A percentile compares a stretch with the other conserved stretches of the same genome.
Conservation (phyloP, 768 basidiomycete genomes). For the Termitomyces sp. region DNA sequence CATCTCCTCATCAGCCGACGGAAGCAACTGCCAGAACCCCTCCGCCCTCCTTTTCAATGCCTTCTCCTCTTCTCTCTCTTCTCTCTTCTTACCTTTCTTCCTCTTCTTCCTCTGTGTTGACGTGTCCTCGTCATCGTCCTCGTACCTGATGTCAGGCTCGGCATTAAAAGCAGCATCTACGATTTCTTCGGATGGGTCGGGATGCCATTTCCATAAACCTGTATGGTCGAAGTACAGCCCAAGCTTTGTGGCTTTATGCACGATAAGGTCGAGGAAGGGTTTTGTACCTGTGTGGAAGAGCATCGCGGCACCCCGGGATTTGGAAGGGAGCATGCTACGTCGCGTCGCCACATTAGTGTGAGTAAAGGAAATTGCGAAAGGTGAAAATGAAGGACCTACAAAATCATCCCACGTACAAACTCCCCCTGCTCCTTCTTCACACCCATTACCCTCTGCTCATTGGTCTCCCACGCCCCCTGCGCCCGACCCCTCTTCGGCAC, state of each 20-base stretch:
- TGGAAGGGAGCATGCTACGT: constrained; percentile 42
- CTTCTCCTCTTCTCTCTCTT: not conserved
- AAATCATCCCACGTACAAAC: constrained; percentile 22
- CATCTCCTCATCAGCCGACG: constrained; percentile 39
- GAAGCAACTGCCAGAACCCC: constrained; percentile 47
- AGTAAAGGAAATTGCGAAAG: too few species aligned
- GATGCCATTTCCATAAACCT: constrained; percentile 61
- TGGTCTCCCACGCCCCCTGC: constrained; percentile 13
- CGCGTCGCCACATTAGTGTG: not conserved
- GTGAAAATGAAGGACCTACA: not conserved
- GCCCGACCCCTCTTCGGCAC: constrained; percentile 38
- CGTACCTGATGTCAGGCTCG: not conserved
- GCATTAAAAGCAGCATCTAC: not conserved
- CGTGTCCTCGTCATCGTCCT: not conserved
- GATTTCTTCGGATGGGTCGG: not conserved
- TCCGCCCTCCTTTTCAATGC: not conserved
- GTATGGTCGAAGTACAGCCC: constrained; percentile 56
- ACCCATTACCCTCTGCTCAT: constrained; percentile 22
- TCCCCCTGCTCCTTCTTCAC: constrained; percentile 29
- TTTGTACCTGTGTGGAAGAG: constrained; percentile 55
- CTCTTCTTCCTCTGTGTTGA: not conserved
- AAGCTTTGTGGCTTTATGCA: constrained; percentile 36
- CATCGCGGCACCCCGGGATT: constrained; percentile 49
- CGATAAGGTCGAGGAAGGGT: constrained; percentile 41
- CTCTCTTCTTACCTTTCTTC: not conserved